phyloP scores from a whole-genome alignment of 2,329 filamentous ascomycete genomes.

The Thelonectria rubi region DNA sequence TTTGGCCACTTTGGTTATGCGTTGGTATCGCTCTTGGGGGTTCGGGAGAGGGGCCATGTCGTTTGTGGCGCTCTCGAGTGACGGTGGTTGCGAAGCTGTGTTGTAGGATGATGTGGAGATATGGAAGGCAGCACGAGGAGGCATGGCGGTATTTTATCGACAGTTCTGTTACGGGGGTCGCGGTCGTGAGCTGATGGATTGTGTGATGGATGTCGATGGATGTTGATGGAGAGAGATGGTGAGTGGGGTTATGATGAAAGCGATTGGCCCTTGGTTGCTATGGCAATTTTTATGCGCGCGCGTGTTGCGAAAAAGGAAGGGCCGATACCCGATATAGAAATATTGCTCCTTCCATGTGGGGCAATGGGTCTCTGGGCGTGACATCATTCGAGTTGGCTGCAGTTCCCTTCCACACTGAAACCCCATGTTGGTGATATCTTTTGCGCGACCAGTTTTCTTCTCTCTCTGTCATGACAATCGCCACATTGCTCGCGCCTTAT shows the following conservation, averaged over 20 bases:
- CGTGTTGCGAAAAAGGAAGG: neutral
- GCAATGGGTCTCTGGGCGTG: no score
- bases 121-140: neutral
- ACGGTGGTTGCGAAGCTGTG: neutral
- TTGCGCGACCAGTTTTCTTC: no score
- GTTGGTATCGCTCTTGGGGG: neutral
- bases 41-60: neutral
- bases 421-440: no score
- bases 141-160: neutral
- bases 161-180: neutral
- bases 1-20: no score
- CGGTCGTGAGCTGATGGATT: neutral
- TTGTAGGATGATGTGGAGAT: neutral
- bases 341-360: neutral
- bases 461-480: no score
- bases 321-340: no score
- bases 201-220: neutral
- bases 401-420: no score
- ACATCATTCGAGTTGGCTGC: no score
- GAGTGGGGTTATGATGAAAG: neutral
- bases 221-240: neutral
- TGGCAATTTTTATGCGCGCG: neutral
- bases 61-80: neutral
- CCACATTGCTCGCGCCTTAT: no score
- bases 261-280: neutral